Evolutionary conservation across 768 basidiomycete species (phyloP), one percentile per base, ranked within the genome.

Genomic region (Psilocybe cyanescens): DNA sequence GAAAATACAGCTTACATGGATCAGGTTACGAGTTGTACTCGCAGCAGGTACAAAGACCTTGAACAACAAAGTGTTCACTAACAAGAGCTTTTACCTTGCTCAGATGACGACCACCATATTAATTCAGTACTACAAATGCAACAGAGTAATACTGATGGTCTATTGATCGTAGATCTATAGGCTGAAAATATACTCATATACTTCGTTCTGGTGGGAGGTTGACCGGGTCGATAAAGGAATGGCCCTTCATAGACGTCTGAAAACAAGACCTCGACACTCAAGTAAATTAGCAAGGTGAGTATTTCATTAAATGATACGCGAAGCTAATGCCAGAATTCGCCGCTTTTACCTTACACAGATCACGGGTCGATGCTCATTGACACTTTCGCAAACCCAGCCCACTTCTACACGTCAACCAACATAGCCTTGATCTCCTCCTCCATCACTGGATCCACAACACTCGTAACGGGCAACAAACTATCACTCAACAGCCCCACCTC

Each of bases 301-400:
- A 87, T 75, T 0, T 78, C 82, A 1, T 79, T 79, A 9, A 91
- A 76, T 8, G 52, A 50, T 16, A 93, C 68, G 56, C 80, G 78
- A 2, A 83, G 81, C 7, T 72, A 73, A 71, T 79, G 83, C 89
- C 89, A 92, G 11, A 17, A 46, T 8, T 59, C 57, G 16, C 66
- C 56, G 8, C 54, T 57, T 4, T 58, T 56, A 28, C 72, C 70
- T 0, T 66, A 59, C 3, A 75, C 67, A 4, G 69, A 61, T 90
- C 90, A 92, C 1, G 90, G 89, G 65, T 91, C 81, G 69, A 91
- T 76, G 65, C 89, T 87, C 17, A 81, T 68, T 0, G 82, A 78
- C 44, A 91, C 85, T 14, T 75, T 79, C 1, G 84, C 80, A 16
- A 77, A 81, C n/a, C 87, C 83, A 3, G 77, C 77, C 14, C 88